Conservation (phyloP, 106 monocot species). For the Gastrodia elata region DNA sequence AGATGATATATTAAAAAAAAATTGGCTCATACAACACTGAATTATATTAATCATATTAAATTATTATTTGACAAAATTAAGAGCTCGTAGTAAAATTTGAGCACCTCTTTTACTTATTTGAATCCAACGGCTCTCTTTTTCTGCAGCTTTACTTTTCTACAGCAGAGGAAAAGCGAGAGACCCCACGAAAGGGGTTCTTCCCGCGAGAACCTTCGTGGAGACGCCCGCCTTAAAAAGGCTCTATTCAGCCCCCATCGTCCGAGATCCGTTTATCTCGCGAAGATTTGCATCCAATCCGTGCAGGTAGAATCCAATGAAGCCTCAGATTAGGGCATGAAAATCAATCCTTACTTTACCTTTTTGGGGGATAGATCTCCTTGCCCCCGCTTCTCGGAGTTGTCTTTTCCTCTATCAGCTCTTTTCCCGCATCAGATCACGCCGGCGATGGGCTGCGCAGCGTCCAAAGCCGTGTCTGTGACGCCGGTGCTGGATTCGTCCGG, state of each 20-base stretch:
- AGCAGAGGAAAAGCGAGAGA: background rate
- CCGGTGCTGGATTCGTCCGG: slow-evolving; percentile 32
- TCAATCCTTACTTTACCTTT: background rate
- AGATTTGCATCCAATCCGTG: background rate
- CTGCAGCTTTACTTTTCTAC: background rate
- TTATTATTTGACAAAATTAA: too few relatives aligned
- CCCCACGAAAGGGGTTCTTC: slow-evolving; percentile 6
- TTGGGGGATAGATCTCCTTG: background rate
- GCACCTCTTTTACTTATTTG: too few relatives aligned
- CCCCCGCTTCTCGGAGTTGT: slow-evolving; percentile 3
- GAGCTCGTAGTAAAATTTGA: too few relatives aligned
- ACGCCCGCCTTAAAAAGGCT: background rate
- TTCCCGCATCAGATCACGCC: background rate
- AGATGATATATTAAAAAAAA: too few relatives aligned
- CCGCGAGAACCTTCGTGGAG: slow-evolving; percentile 2
- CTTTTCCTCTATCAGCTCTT: background rate
- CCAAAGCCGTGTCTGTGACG: slow-evolving; percentile 45
- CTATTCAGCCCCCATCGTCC: background rate
- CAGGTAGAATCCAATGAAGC: background rate
- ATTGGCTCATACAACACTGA: too few relatives aligned
- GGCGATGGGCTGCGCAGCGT: slow-evolving; percentile 47
- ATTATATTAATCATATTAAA: too few relatives aligned
- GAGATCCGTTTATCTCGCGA: slow-evolving; percentile 8
- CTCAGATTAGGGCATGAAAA: background rate
- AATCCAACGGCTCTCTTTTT: slow-evolving; percentile 3